Evolutionary conservation across 805 yeast genomes (phyloP).

Genomic region (Candida schatavii): DNA sequence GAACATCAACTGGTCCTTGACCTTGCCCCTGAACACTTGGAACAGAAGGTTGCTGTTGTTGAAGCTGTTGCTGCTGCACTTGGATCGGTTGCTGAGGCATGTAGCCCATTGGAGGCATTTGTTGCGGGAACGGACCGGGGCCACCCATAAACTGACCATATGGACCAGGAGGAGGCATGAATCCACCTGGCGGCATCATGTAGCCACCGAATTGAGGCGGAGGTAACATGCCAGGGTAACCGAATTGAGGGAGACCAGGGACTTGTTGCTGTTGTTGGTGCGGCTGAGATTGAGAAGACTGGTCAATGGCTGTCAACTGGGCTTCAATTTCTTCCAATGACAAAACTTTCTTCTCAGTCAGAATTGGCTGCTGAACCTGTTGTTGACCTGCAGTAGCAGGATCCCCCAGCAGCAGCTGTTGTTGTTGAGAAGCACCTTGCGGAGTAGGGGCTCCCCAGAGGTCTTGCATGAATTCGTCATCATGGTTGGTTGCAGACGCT

Average conservation of each 20-base stretch:
- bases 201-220: constrained; percentile 35
- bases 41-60: constrained; percentile 8
- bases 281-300: constrained; percentile 17
- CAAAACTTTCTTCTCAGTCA: constrained; percentile 45
- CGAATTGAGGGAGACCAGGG: constrained; percentile 31
- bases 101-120: constrained; percentile 19
- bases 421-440: constrained; percentile 16
- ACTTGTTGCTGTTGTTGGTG: constrained; percentile 15
- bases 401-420: no score
- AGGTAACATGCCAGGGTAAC: constrained; percentile 32
- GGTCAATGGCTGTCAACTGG: constrained; percentile 52
- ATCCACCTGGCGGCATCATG: constrained; percentile 41
- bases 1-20: constrained; percentile 7
- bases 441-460: constrained; percentile 34
- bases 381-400: constrained; percentile 3
- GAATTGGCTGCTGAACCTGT: constrained; percentile 9
- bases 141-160: constrained; percentile 30
- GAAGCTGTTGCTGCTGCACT: constrained; percentile 10
- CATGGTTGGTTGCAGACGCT: constrained; percentile 32
- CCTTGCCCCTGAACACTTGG: constrained; percentile 10
- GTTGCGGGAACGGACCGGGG: constrained; percentile 19
- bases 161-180: constrained; percentile 34
- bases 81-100: constrained; percentile 13
- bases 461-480: constrained; percentile 45
- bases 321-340: constrained; percentile 87